Evolutionary conservation across 1,139 yeast genomes (phyloP), one percentile per base, ranked within the genome.

Genomic region (Suhomyces ambrosiae): DNA sequence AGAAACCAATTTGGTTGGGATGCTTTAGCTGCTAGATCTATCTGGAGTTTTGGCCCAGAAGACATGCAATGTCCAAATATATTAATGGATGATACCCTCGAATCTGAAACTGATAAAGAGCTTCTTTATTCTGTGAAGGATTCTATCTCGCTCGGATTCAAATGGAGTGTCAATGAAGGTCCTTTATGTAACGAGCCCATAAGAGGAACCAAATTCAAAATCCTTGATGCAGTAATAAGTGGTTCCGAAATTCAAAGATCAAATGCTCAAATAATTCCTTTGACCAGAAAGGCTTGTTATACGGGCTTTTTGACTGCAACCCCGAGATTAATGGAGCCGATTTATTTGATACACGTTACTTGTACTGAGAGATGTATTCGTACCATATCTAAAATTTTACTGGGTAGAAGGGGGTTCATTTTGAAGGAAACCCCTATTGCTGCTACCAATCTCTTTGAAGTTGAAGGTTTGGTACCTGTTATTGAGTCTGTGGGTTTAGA

Each of bases 401-500:
- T 65, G 7, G 70, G 68, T 38, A 74, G 98, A 54, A 75, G 98
- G 51, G 86, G 84, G 2, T 50, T 60, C 17, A 68, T 86, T 0
- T 49, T 69, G 10, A 50, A 56, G 1, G 80, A 76, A 37, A 54
- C 52, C 2, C 81, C 88, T 4, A 76, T 92, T 25, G 80, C 82
- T 2, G 97, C 90, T 0, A 83, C 97, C 0, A 86, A 80, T 5
- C 63, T 90, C 23, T 78, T 72, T 52, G 71, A 68, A 40, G 66
- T 88, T 3, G 65, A 65, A 37, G 96, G 94, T 0, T 63, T 61
- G 33, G 61, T 94, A 3, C 98, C 98, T 0, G 95, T 87, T 0
- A 86, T 92, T 36, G 98, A 94, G 49, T 83, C 96, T 0, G 68
- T 84, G 40, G 98, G 98, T 0, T 71, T 94, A 33, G 96, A 87